phyloP scores from a whole-genome alignment of 352 stramenopile genomes.

The Phytopythium montanum region DNA sequence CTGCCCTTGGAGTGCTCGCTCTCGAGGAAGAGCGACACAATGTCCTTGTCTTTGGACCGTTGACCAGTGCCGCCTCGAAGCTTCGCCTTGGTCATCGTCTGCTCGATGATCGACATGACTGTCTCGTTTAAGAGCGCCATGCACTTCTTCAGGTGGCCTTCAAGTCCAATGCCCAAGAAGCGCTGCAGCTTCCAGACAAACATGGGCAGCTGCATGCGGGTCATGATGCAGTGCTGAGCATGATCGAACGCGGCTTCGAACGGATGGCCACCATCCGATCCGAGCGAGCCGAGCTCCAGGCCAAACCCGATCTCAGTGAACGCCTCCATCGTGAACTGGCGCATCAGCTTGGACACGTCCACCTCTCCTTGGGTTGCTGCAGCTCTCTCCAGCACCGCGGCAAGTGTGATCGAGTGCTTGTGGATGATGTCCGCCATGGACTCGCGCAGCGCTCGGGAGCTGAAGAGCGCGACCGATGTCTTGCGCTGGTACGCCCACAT shows the following conservation, averaged over 20 bases:
- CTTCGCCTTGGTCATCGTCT: constrained; percentile 12
- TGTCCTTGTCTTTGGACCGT: constrained; percentile 9
- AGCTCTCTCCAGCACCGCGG: constrained; percentile 16
- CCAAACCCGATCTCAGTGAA: constrained; percentile 33
- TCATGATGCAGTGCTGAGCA: constrained; percentile 8
- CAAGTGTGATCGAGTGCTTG: constrained; percentile 21
- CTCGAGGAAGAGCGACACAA: constrained; percentile 14
- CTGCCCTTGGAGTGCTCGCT: constrained; percentile 17
- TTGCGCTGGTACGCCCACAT: constrained; percentile 18
- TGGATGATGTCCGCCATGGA: constrained; percentile 26
- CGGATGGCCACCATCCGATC: constrained; percentile 4
- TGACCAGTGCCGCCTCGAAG: constrained; percentile 1
- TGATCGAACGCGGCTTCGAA: constrained; percentile 25
- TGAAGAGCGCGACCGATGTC: constrained; percentile 73
- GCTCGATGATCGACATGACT: constrained; percentile 15
- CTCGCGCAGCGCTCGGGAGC: constrained; percentile 31
- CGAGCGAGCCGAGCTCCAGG: constrained; percentile 16
- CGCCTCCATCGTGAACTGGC: constrained; percentile 23
- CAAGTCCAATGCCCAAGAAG: constrained; percentile 24
- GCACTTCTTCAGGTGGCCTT: constrained; percentile 20
- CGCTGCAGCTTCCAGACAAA: constrained; percentile 31
- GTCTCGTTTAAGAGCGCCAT: constrained; percentile 17
- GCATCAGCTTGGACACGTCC: constrained; percentile 24
- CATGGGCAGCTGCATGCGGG: constrained; percentile 12
- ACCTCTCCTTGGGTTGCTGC: constrained; percentile 8